phyloP scores from a whole-genome alignment of 2,329 filamentous ascomycete species.

The Arthrobotrys entomopaga region DNA sequence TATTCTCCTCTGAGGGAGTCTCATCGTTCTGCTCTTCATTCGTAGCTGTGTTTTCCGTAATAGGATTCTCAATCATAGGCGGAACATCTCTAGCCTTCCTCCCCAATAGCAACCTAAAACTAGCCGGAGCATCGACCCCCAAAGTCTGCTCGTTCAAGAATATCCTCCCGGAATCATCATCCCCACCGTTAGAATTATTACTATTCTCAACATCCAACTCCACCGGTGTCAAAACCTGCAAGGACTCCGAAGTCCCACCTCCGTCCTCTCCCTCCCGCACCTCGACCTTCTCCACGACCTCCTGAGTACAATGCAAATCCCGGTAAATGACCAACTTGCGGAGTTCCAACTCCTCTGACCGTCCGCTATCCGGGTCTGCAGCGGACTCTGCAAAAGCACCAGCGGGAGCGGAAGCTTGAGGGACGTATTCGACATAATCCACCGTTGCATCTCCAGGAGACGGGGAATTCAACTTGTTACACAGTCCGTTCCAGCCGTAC shows the following conservation, averaged over 20 bases:
- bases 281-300: constrained; percentile 22
- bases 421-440: constrained; percentile 43
- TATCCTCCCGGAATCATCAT: constrained; percentile 15
- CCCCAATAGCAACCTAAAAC: constrained; percentile 39
- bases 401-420: constrained; percentile 4
- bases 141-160: constrained; percentile 33
- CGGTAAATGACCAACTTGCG: constrained; percentile 41
- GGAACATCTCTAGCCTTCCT: constrained; percentile 14
- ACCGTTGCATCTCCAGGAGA: constrained; percentile 38
- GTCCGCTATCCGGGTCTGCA: constrained; percentile 27
- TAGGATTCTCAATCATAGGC: not conserved
- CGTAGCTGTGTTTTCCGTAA: not conserved
- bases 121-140: constrained; percentile 32
- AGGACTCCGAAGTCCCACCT: constrained; percentile 4
- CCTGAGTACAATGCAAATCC: constrained; percentile 36
- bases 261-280: constrained; percentile 17
- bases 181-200: not conserved
- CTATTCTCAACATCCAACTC: constrained; percentile 36
- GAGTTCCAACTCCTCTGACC: constrained; percentile 33
- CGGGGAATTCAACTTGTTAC: constrained; percentile 36
- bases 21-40: not conserved
- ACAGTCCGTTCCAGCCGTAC: constrained; percentile 50
- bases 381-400: constrained; percentile 24
- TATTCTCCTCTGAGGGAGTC: not conserved
- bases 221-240: constrained; percentile 17